Evolutionary conservation across 2,329 filamentous ascomycete genomes (phyloP), one percentile per base, ranked within the genome.

Genomic region (Cordyceps fumosorosea): DNA sequence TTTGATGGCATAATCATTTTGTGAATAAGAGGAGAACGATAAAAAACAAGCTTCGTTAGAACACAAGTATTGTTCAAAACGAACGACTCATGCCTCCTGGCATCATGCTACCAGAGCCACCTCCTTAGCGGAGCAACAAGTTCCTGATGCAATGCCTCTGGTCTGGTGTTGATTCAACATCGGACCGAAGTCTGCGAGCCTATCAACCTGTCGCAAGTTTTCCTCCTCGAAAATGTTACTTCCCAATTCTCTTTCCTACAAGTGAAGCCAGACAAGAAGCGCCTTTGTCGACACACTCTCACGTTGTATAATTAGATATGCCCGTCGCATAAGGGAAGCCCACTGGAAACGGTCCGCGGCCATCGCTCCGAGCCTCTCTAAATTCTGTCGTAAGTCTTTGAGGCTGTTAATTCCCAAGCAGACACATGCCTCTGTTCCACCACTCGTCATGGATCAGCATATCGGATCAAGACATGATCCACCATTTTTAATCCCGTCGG

Each of bases 401-500:
- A 32, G 48, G n/a, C 18, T 34, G 3, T 34, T n/a, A 34, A 11
- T 22, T 12, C 8, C 8, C 20, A n/a, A 10, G 5, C 7, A 45
- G 18, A 22, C 7, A 47, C 4, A 20, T n/a, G 44, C 2, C 6
- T 22, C n/a, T 22, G 18, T 20, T 34, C 29, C 18, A 10, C 12
- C 2, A 8, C 29, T 6, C 5, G 5, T 7, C 29, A 5, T 29
- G 24, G 24, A 14, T 11, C 20, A 20, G 40, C 18, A 45, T 6
- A 44, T 32, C 40, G n/a, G 26, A 24, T 45, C 54, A 44, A 56
- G 44, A 57, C 42, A 34, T 24, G 26, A 18, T 47, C 7, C 55
- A 57, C 44, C 44, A 12, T 20, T 34, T 16, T 34, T 57, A 57
- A 47, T 57, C 32, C 55, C 55, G 55, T 34, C 55, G 55, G 54